Evolutionary conservation across 73 alveolate genomes (phyloP), one percentile per base, ranked within the genome.

Genomic region (Symbiodinium pilosum): DNA sequence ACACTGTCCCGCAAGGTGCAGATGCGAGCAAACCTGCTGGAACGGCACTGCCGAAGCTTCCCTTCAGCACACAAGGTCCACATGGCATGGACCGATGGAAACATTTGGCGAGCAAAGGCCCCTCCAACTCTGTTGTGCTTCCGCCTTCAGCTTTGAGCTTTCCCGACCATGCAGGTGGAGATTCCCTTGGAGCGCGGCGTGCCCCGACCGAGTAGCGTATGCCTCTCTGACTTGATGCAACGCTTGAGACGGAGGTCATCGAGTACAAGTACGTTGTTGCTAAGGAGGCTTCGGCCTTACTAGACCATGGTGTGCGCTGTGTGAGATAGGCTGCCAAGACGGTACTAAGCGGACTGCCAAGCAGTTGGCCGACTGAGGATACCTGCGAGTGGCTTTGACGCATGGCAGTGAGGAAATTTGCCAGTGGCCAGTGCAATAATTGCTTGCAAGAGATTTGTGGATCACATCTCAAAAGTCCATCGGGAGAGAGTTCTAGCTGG

Each of bases 201-300:
- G 51, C 30, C 87, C 16, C 36, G n/a, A 30, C 52, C n/a, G n/a
- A n/a, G n/a, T n/a, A n/a, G n/a, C n/a, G n/a, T n/a, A n/a, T n/a
- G n/a, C n/a, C n/a, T n/a, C n/a, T n/a, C n/a, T n/a, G n/a, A n/a
- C n/a, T n/a, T n/a, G n/a, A n/a, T n/a, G n/a, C n/a, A n/a, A n/a
- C n/a, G n/a, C n/a, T n/a, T n/a, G n/a, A n/a, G n/a, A n/a, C n/a
- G n/a, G 11, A 64, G 93, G 93, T 39, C 38, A 43, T 84, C 34
- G 93, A 84, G 52, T 84, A 84, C 93, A 84, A 84, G 93, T 84
- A 84, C 93, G 26, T 84, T 40, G 93, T 84, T 20, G 75, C 75
- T 30, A 43, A 84, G 75, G 56, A 84, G 36, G 93, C 43, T 26
- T 36, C 75, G 39, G 26, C 52, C 30, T 42, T 28, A 28, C 52